phyloP scores from a whole-genome alignment of 805 yeast genomes.

The Zygotorulaspora florentina region DNA sequence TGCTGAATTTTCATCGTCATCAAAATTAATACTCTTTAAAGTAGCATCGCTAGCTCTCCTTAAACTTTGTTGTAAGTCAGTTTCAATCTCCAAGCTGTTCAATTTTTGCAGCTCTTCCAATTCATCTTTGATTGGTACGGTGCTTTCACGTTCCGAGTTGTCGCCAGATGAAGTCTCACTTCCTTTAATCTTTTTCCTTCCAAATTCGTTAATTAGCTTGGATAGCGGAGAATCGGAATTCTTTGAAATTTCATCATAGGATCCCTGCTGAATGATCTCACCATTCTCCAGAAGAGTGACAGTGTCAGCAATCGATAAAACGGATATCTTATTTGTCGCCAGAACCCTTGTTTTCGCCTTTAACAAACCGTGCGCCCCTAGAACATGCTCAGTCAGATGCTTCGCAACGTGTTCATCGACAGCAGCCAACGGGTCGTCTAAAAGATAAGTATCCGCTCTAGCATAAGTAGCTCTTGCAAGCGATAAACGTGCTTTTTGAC shows the following conservation, averaged over 20 bases:
- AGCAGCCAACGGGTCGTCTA: constrained; percentile 93
- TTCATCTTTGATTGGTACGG: constrained; percentile 29
- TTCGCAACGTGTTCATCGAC: constrained; percentile 96
- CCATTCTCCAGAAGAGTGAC: constrained; percentile 70
- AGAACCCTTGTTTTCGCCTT: constrained; percentile 68
- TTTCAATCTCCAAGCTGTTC: constrained; percentile 25
- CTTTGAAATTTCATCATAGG: constrained; percentile 47
- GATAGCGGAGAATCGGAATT: constrained; percentile 46
- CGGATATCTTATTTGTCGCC: constrained; percentile 85
- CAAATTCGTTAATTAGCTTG: constrained; percentile 58
- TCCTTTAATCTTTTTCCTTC: constrained; percentile 38
- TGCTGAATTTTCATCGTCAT: constrained; percentile 35
- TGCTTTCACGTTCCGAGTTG: constrained; percentile 19
- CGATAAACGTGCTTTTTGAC: constrained; percentile 93
- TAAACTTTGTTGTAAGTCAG: constrained; percentile 40
- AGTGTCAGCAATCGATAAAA: constrained; percentile 66
- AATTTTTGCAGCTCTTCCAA: constrained; percentile 32
- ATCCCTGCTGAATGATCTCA: constrained; percentile 60
- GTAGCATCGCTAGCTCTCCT: constrained; percentile 59
- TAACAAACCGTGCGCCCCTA: constrained; percentile 76
- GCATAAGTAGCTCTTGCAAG: constrained; percentile 95
- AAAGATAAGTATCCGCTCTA: constrained; percentile 82
- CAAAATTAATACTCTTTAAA: constrained; percentile 32
- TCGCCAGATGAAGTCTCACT: constrained; percentile 17
- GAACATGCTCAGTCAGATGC: constrained; percentile 75